Evolutionary conservation across 345 rosid genomes (phyloP).

Genomic region (Adansonia digitata): DNA sequence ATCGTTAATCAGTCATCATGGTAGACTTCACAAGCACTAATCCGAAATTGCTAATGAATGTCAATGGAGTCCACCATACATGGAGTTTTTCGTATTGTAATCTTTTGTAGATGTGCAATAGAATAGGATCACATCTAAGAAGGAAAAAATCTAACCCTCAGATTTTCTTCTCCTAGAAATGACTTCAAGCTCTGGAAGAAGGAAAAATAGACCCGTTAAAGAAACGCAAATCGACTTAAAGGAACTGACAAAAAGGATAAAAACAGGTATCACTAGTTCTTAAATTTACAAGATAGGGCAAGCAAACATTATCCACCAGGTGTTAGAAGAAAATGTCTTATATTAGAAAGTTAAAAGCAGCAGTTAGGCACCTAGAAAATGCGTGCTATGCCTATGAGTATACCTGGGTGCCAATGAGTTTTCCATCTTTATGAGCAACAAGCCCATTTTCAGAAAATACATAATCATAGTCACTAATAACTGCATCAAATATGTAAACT

Average conservation of each 20-base stretch:
- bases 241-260: slow-evolving; percentile 1
- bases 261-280: neutral
- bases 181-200: slow-evolving; percentile 72
- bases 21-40: neutral
- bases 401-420: slow-evolving; percentile 84
- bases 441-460: slow-evolving; percentile 97
- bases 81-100: neutral
- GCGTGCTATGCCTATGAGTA: neutral
- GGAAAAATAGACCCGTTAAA: slow-evolving; percentile 12
- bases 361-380: neutral
- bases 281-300: neutral
- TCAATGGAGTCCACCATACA: neutral
- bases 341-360: neutral
- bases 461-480: slow-evolving; percentile 68
- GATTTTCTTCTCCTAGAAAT: slow-evolving; percentile 74
- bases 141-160: slow-evolving; percentile 47
- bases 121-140: neutral
- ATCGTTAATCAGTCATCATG: neutral
- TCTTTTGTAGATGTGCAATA: neutral
- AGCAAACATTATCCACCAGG: neutral
- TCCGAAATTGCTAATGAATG: neutral
- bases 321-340: neutral
- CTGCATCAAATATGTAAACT: slow-evolving; percentile 38
- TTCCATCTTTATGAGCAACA: slow-evolving; percentile 88
- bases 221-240: neutral